Percentiles rank a stretch among this genome's conserved stretches.
phyloP scores from a whole-genome alignment of 2,329 filamentous ascomycete species.

The Catunica adiposa region DNA sequence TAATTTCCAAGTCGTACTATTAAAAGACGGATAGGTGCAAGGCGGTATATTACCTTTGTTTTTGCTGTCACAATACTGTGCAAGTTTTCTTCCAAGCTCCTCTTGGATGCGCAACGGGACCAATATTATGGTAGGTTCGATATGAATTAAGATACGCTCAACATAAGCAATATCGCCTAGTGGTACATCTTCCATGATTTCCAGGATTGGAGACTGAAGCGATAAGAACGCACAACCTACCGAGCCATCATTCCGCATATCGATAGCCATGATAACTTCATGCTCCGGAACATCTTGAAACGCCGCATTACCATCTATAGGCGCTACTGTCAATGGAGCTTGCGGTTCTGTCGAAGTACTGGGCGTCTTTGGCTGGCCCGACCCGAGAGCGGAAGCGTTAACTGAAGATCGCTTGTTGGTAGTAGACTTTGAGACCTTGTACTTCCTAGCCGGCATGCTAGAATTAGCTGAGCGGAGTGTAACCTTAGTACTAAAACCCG shows the following conservation, averaged over 20 bases:
- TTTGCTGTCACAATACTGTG: conserved; percentile 7
- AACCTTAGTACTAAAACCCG: no score
- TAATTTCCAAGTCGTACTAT: background rate
- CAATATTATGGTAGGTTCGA: conserved; percentile 39
- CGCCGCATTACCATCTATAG: background rate
- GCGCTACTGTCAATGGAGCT: background rate
- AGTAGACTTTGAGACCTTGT: no score
- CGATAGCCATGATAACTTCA: conserved; percentile 42
- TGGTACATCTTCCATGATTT: conserved; percentile 60
- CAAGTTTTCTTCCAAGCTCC: conserved; percentile 18
- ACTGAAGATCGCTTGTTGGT: no score
- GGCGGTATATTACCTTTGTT: conserved; percentile 7
- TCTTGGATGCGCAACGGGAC: conserved; percentile 32
- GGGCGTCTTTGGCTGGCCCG: background rate
- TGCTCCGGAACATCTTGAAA: background rate
- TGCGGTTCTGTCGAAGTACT: background rate
- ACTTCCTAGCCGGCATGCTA: no score
- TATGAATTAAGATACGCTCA: conserved; percentile 41
- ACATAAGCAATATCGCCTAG: conserved; percentile 51
- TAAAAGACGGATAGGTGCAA: background rate
- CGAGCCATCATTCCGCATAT: conserved; percentile 51
- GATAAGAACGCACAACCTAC: conserved; percentile 78
- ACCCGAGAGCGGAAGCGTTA: background rate
- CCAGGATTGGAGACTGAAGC: conserved; percentile 50
- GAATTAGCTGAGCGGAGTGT: no score